Evolutionary conservation across 202 grass and related monocot species (phyloP), one percentile per base, ranked within the genome.

Genomic region (Bolboschoenoplectus hybrid): DNA sequence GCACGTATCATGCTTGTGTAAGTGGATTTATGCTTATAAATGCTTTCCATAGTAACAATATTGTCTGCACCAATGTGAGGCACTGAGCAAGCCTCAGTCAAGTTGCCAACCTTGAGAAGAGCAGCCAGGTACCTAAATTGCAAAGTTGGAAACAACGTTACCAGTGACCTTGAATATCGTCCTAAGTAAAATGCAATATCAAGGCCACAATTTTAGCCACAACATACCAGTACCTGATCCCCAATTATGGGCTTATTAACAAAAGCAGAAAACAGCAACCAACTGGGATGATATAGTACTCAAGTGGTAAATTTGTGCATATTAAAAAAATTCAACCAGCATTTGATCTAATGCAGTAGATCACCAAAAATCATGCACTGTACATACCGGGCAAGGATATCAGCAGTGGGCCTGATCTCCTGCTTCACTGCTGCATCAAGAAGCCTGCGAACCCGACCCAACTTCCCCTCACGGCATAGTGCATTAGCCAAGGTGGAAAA

Each of bases 1-100:
- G 91, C 91, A 44, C 68, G 88, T 67, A 96, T 96, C 69, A 98
- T 87, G 87, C 91, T 98, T 87, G 83, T 89, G 65, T 98, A 95
- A 16, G 96, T 96, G 81, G 87, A 90, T 36, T 89, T 91, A 26
- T 96, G 88, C 41, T 86, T 91, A 81, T 89, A 91, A 72, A 94
- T 80, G 50, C 89, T 73, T 13, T 62, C 74, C 61, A 85, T 50
- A 45, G 69, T 87, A 73, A 86, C 88, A 76, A 83, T 84, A 67
- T 86, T 85, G 40, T 86, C 74, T 57, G 13, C 58, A 69, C 67
- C 45, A 69, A 96, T 85, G 74, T 91, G 89, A 34, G 90, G 91
- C 65, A 96, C 81, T 63, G 68, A 3, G 68, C 86, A 88, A 67
- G 93, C 91, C 80, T 88, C 91, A 50, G 91, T 88, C 74, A 92